A percentile compares a stretch with the other conserved stretches of the same genome.
These are phyloP conservation scores for Cichorium intybus DNA, from an alignment of 140 eudicot genomes.

Conservation along the genomic window DNA sequence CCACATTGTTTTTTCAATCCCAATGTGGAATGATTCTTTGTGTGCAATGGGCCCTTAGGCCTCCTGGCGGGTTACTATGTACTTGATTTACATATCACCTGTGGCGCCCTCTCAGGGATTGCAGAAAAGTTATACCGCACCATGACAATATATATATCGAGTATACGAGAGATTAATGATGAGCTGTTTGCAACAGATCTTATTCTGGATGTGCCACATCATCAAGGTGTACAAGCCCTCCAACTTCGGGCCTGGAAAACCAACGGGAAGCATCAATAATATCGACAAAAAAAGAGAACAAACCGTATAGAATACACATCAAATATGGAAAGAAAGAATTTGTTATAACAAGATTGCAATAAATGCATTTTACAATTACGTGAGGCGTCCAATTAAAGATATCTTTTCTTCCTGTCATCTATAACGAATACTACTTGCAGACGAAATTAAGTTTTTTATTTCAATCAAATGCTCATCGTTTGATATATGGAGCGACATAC, in stretches of 20 bases:
- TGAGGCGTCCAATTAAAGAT: conserved; percentile 15
- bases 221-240: conserved; percentile 45
- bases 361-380: conserved; percentile 38
- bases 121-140: conserved; percentile 15
- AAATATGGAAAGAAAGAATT: conserved; percentile 3
- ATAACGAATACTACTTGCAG: conserved; percentile 40
- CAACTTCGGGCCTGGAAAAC: conserved; percentile 65
- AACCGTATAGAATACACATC: conserved; percentile 1
- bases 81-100: too few species aligned
- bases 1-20: too few species aligned
- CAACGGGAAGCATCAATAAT: conserved; percentile 58
- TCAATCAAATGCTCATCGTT: conserved; percentile 92
- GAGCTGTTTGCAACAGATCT: conserved; percentile 21
- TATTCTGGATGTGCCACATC: conserved; percentile 27
- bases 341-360: conserved; percentile 13
- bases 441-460: conserved; percentile 63
- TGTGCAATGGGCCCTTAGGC: too few species aligned
- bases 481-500: conserved; percentile 82
- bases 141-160: background rate
- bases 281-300: conserved; percentile 29
- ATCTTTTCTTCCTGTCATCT: conserved; percentile 42
- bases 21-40: too few species aligned
- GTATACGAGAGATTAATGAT: conserved; percentile 11
- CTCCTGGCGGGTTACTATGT: too few species aligned
- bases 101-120: too few species aligned